These are phyloP conservation scores for Coemansia sp. DNA, from an alignment of 192 early-diverging fungal genomes.

Conservation along the genomic window DNA sequence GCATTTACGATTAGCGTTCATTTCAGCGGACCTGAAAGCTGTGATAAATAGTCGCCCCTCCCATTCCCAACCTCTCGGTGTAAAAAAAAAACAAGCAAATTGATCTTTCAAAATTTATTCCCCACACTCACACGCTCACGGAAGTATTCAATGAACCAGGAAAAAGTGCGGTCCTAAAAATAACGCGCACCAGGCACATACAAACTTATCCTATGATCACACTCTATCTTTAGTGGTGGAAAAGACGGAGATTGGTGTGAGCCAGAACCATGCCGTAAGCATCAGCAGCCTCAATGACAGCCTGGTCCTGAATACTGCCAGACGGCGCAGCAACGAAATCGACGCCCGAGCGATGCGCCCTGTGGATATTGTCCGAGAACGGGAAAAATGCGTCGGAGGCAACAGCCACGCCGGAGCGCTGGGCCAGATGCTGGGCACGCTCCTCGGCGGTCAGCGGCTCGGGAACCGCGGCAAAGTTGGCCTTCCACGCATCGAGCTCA, in stretches of 20 bases:
- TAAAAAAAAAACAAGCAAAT: no score
- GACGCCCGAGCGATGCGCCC: constrained; percentile 83
- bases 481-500: constrained; percentile 74
- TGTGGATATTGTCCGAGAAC: constrained; percentile 93
- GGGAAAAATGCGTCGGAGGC: constrained; percentile 99
- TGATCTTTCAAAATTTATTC: no score
- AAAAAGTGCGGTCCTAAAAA: no score
- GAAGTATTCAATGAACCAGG: no score
- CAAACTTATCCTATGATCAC: no score
- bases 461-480: constrained; percentile 80
- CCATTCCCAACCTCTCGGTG: no score
- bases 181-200: no score
- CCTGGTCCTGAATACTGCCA: constrained; percentile 87
- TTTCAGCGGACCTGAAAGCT: no score
- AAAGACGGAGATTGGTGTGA: constrained; percentile 89
- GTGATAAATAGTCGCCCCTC: no score
- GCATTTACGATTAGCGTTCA: no score
- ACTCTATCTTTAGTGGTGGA: constrained; percentile 80
- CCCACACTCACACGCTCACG: no score
- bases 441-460: constrained; percentile 75
- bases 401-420: constrained; percentile 75
- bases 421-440: constrained; percentile 71
- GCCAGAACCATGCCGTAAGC: constrained; percentile 77
- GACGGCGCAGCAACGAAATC: constrained; percentile 86
- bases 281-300: constrained; percentile 81